phyloP scores from a whole-genome alignment of 495 filamentous ascomycete species.

The Endocarpon pusillum region DNA sequence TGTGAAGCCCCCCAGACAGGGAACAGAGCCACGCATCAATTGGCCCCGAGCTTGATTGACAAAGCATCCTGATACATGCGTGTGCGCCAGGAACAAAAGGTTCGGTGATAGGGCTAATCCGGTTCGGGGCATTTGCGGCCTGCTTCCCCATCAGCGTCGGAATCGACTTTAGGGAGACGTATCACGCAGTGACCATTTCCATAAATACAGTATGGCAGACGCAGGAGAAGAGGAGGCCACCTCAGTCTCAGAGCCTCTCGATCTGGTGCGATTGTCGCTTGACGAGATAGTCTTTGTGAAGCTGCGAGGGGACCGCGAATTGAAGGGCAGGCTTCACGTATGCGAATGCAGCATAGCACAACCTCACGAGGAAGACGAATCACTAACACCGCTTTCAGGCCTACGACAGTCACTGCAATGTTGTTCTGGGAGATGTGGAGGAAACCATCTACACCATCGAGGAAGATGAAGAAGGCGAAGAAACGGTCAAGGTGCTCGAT shows the following conservation, averaged over 20 bases:
- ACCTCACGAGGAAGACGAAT: conserved; percentile 2
- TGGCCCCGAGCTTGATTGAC: too few relatives aligned
- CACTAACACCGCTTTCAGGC: conserved; percentile 38
- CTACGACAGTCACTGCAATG: conserved; percentile 96
- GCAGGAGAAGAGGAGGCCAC: conserved; percentile 42
- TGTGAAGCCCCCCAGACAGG: too few relatives aligned
- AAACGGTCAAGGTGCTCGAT: conserved; percentile 34
- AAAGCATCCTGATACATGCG: too few relatives aligned
- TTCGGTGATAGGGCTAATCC: too few relatives aligned
- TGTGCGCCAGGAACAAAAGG: too few relatives aligned
- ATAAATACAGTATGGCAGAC: conserved; percentile 43
- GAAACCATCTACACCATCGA: conserved; percentile 88
- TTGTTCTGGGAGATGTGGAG: conserved; percentile 93
- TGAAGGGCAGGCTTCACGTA: conserved; percentile 90
- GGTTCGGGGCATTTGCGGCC: neutral
- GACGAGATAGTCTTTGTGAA: conserved; percentile 97
- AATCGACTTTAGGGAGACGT: neutral
- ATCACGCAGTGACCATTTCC: neutral
- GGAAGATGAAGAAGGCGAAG: conserved; percentile 72
- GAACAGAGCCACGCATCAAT: too few relatives aligned
- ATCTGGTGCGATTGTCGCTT: conserved; percentile 82
- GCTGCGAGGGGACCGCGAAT: conserved; percentile 82
- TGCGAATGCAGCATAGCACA: conserved; percentile 12
- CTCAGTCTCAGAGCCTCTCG: conserved; percentile 72
- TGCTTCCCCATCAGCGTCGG: neutral